A percentile compares a stretch with the other conserved stretches of the same genome.
Evolutionary conservation across 2,329 filamentous ascomycete genomes (phyloP).

Genomic region (Trichoderma atroviride): DNA sequence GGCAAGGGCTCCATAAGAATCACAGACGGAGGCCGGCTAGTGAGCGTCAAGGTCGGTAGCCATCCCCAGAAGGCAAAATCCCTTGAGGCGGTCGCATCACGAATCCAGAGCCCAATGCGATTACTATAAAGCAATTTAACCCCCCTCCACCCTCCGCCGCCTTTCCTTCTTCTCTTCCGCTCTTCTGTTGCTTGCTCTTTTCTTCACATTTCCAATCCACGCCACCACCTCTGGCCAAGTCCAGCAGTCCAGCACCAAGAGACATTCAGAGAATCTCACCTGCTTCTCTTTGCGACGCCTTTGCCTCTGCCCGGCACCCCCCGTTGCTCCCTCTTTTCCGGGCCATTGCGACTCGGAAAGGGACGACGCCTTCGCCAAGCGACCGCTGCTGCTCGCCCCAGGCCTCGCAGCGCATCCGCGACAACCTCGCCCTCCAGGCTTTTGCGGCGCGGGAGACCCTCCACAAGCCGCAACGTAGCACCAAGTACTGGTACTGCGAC

Average conservation of each 20-base stretch:
- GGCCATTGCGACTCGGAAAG: conserved; percentile 10
- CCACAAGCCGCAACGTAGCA: conserved; percentile 10
- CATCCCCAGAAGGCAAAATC: conserved; percentile 15
- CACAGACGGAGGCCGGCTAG: background rate
- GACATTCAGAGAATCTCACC: background rate
- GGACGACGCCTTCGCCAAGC: background rate
- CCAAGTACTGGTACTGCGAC: conserved; percentile 17
- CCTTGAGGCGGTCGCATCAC: conserved; percentile 8
- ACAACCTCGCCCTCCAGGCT: background rate
- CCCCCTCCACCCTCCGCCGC: conserved; percentile 18
- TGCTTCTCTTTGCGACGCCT: background rate
- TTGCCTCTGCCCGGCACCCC: background rate
- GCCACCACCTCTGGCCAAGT: background rate
- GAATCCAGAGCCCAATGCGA: background rate
- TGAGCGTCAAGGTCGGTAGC: conserved; percentile 9
- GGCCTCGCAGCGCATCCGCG: background rate
- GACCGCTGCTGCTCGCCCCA: conserved; percentile 1
- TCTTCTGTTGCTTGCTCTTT: background rate
- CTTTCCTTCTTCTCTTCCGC: background rate
- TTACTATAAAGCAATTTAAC: conserved; percentile 26
- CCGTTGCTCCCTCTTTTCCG: background rate
- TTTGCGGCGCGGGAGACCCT: background rate
- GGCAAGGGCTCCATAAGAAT: background rate
- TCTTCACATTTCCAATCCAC: background rate
- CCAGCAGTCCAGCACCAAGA: background rate